Base-by-base conservation (phyloP, 192 early-diverging fungal species). In the Linnemannia zychae region DNA sequence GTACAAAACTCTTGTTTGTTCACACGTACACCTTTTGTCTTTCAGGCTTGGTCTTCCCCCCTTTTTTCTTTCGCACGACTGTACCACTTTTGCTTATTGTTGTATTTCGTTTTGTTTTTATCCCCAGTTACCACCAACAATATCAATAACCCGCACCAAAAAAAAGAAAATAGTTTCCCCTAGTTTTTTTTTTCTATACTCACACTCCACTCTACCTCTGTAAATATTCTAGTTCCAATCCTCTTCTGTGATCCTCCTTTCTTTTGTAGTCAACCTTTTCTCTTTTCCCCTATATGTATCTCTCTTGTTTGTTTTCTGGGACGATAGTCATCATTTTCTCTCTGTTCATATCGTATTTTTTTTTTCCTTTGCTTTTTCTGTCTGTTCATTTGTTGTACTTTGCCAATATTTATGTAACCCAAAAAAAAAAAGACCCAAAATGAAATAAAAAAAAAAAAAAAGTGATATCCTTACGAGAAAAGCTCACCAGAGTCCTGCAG, bases 191-290 rank as follows among this genome's bases (percentile, higher is more conserved):
- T 6, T 63, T 63, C 57, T 63, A 63, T 63, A 63, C 57, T 63
- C 57, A 63, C 53, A 60, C 57, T 63, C 57, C 40, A 44, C 28
- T 63, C 57, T 31, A 63, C 28, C 57, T 31, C 57, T 63, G 57
- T 63, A 63, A 9, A 63, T 63, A 63, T 63, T 63, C 57, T 3
- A 31, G 24, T 63, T 63, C 11, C 57, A 63, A 63, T 9, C n/a
- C 9, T 17, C 22, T 15, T 3, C 11, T 63, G 22, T 63, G 57
- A 63, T 63, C 15, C 57, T 28, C 57, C 48, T 17, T 49, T 17
- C 48, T 49, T 17, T 15, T 24, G 12, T 63, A n/a, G n/a, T n/a
- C n/a, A n/a, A n/a, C n/a, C n/a, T 31, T 63, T n/a, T 63, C 11
- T 60, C 24, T 28, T 12, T 63, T 12, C 9, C 40, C 40, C 40